Percentiles rank a stretch among this genome's conserved stretches.
These are phyloP conservation scores for Penicillium occitanis DNA, from an alignment of 2,329 filamentous ascomycete species.

Conservation along the genomic window DNA sequence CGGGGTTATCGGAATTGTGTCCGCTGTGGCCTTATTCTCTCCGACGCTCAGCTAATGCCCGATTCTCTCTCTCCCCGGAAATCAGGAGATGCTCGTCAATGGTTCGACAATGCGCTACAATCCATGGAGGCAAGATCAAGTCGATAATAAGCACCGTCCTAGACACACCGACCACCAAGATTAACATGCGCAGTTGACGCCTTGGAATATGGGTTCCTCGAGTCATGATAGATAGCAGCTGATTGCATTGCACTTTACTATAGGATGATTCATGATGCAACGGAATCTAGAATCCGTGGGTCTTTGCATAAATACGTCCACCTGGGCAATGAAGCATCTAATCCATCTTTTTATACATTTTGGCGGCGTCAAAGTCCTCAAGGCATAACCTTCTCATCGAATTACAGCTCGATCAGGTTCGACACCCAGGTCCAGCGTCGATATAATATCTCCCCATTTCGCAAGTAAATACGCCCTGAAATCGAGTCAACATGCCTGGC, in stretches of 20 bases:
- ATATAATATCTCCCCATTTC: background rate
- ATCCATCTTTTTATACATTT: background rate
- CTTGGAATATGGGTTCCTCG: too few species aligned
- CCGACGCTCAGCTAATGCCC: too few species aligned
- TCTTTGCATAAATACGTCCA: background rate
- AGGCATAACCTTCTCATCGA: background rate
- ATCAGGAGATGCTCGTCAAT: background rate
- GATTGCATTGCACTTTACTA: background rate
- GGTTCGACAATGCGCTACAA: background rate
- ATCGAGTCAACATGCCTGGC: conserved; percentile 4
- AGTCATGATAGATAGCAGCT: background rate
- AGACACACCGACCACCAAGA: too few species aligned
- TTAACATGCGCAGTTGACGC: too few species aligned
- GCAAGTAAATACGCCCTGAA: background rate
- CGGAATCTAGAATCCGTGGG: background rate
- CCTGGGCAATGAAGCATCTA: too few species aligned
- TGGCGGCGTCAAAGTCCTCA: background rate
- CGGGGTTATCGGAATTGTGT: background rate
- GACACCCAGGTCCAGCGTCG: background rate
- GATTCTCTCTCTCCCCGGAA: background rate
- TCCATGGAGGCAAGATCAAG: background rate
- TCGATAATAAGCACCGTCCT: too few species aligned
- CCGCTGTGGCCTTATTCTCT: background rate
- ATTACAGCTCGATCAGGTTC: background rate
- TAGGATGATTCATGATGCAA: background rate